Evolutionary conservation across 805 yeast genomes (phyloP), one percentile per base, ranked within the genome.

Genomic region (Hanseniaspora nectarophila): DNA sequence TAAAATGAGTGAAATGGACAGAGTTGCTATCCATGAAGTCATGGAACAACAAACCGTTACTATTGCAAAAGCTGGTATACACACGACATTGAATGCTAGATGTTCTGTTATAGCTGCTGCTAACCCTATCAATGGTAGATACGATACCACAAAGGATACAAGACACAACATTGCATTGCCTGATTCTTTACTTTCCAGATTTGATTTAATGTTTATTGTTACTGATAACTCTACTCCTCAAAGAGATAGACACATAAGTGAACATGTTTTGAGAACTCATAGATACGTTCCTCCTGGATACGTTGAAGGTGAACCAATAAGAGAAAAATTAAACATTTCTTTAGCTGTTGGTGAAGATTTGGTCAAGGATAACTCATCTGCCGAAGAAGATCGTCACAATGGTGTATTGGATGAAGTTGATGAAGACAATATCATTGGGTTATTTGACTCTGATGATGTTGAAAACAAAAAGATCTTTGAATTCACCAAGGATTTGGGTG

Each of bases 41-140:
- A 92, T 92, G 98, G 98, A 92, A 71, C 98, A 92, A 70, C 98
- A 92, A 67, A 92, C 98, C 0, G 92, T 92, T 58, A 88, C 97
- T 13, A 92, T 92, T 61, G 97, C 98, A 12, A 92, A 92, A 66
- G 98, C 98, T 1, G 98, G 98, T 62, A 92, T 92, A 57, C 97
- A 92, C 63, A 97, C 98, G 1, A 92, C 98, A 0, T 72, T 92
- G 61, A 92, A 92, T 66, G 98, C 98, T 1, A 77, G 98, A 62
- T 87, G 98, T 0, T 88, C 97, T 0, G 92, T 92, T 59, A 70
- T 92, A 46, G 98, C 98, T 0, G 97, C 98, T n/a, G 98, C 98
- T 1, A 92, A 92, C 66, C 98, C 98, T 18, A 79, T 92, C 54
- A 95, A 88, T 16, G 98, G 98, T 46, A 73, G 98, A 61, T 92